Percentiles rank a stretch among this genome's conserved stretches.
Evolutionary conservation across 2,329 filamentous ascomycete genomes (phyloP).

Genomic region (Colletotrichum scovillei): DNA sequence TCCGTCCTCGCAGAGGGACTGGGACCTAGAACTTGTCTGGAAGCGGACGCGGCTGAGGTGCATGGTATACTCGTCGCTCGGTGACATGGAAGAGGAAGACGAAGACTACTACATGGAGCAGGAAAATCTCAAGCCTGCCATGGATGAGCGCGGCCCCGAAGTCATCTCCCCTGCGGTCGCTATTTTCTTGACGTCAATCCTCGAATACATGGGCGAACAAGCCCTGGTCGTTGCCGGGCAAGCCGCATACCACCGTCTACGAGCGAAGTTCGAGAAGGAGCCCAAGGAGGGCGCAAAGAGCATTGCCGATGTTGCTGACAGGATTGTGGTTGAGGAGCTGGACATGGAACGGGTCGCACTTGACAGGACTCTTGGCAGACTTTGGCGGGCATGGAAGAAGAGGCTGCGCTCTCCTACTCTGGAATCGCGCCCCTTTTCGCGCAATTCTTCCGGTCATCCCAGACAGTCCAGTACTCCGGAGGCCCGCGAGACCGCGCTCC

Average conservation of each 20-base stretch:
- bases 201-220: conserved; percentile 95
- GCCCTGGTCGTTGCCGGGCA: conserved; percentile 88
- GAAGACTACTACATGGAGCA: conserved; percentile 90
- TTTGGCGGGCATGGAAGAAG: conserved; percentile 98
- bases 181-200: conserved; percentile 94
- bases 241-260: conserved; percentile 79
- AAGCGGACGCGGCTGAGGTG: conserved; percentile 91
- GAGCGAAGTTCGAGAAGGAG: conserved; percentile 68
- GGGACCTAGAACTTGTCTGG: conserved; percentile 94
- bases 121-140: conserved; percentile 74
- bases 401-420: conserved; percentile 71
- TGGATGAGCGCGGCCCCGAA: conserved; percentile 69
- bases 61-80: conserved; percentile 98
- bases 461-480: conserved; percentile 54
- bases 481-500: conserved; percentile 47
- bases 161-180: conserved; percentile 90
- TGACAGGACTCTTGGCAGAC: conserved; percentile 85
- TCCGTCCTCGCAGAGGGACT: conserved; percentile 67
- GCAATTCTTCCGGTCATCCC: conserved; percentile 54
- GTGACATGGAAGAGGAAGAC: conserved; percentile 97
- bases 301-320: conserved; percentile 66
- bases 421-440: conserved; percentile 62
- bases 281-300: conserved; percentile 62
- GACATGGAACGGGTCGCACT: conserved; percentile 95
- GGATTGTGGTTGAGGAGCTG: conserved; percentile 85